Evolutionary conservation across 495 filamentous ascomycete genomes (phyloP).

Genomic region (Tricharina praecox): DNA sequence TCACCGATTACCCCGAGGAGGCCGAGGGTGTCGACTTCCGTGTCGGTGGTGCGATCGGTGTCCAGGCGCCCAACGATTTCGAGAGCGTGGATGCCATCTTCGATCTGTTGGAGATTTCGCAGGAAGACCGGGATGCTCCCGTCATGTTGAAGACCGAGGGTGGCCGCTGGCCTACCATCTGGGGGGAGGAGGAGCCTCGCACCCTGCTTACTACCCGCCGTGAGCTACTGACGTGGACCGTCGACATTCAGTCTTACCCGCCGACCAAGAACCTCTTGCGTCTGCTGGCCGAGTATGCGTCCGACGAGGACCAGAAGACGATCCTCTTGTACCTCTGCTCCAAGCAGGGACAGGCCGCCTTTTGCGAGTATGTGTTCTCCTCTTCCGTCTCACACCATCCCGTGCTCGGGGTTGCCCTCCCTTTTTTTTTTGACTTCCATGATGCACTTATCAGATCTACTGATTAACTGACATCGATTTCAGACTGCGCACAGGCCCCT

Average conservation of each 20-base stretch:
- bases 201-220: constrained; percentile 73
- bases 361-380: constrained; percentile 48
- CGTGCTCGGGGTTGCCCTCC: neutral
- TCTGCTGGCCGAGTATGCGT: constrained; percentile 68
- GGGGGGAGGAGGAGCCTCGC: constrained; percentile 78
- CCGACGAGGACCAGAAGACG: constrained; percentile 65
- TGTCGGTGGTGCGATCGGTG: constrained; percentile 86
- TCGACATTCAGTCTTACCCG: constrained; percentile 79
- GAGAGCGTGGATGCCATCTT: constrained; percentile 68
- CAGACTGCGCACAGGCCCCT: constrained; percentile 63
- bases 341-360: constrained; percentile 79
- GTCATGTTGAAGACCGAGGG: constrained; percentile 56
- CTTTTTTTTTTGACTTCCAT: constrained; percentile 15
- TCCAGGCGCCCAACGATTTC: constrained; percentile 70
- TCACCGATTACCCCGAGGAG: constrained; percentile 85
- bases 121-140: constrained; percentile 61
- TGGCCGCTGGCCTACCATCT: constrained; percentile 93
- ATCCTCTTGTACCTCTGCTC: constrained; percentile 70
- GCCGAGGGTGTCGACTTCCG: constrained; percentile 75
- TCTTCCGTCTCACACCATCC: neutral
- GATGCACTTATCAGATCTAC: constrained; percentile 25
- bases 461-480: constrained; percentile 19
- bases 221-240: constrained; percentile 86
- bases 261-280: constrained; percentile 81
- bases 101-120: constrained; percentile 59